These are phyloP conservation scores for Syncephalis plumigaleata DNA, from an alignment of 371 early-diverging fungal species.

Conservation along the genomic window DNA sequence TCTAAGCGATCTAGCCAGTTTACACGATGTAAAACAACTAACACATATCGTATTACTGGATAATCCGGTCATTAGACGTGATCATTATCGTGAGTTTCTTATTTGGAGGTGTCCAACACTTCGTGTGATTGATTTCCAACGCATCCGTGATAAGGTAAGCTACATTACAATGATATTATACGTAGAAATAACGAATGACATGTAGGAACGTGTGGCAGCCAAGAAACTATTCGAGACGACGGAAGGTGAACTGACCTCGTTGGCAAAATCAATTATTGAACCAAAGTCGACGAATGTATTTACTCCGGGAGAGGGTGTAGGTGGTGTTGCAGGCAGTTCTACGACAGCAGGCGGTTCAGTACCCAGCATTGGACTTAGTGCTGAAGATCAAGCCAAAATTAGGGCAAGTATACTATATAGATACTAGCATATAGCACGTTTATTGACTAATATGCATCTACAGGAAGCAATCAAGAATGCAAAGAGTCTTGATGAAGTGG, in stretches of 20 bases:
- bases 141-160: conserved; percentile 50
- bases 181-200: not conserved
- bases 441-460: too few relatives aligned
- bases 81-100: conserved; percentile 65
- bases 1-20: conserved; percentile 65
- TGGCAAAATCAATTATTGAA: conserved; percentile 38
- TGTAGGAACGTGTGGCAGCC: conserved; percentile 62
- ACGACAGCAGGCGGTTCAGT: conserved; percentile 13
- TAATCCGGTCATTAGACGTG: conserved; percentile 70
- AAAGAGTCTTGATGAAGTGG: conserved; percentile 59
- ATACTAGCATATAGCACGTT: too few relatives aligned
- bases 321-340: conserved; percentile 5
- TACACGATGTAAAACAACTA: conserved; percentile 32
- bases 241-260: conserved; percentile 33
- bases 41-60: conserved; percentile 52
- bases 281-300: conserved; percentile 41
- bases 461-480: conserved; percentile 57
- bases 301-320: conserved; percentile 57
- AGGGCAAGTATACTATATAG: conserved; percentile 14
- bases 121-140: conserved; percentile 69
- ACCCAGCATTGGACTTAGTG: conserved; percentile 22
- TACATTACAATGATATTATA: not conserved
- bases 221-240: conserved; percentile 39
- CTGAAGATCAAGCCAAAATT: conserved; percentile 39
- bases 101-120: conserved; percentile 61